phyloP scores from a whole-genome alignment of 163 green algal species.

The Scenedesmus sp. region DNA sequence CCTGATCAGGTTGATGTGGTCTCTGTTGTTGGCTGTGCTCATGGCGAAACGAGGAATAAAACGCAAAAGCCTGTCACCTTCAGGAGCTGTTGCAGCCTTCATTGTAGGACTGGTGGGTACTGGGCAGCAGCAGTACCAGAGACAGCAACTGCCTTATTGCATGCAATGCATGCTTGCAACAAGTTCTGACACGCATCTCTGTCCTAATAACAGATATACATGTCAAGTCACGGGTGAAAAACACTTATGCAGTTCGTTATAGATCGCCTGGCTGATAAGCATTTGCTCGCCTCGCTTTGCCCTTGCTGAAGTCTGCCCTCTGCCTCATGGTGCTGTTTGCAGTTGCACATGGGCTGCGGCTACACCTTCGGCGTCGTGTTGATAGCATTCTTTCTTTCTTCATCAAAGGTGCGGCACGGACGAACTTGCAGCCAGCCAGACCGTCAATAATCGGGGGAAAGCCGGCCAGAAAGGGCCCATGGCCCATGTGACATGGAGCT shows the following conservation, averaged over 20 bases:
- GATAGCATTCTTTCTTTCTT: conserved; percentile 30
- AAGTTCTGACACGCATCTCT: too few relatives aligned
- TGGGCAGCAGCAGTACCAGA: background rate
- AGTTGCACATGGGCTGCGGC: conserved; percentile 35
- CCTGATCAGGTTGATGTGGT: background rate
- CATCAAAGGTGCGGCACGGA: conserved; percentile 9
- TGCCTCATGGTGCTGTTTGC: background rate
- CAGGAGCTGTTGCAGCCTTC: conserved; percentile 2
- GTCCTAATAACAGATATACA: too few relatives aligned
- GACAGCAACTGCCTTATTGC: background rate
- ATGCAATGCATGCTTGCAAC: background rate
- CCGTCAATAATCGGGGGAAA: background rate
- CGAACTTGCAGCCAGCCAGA: background rate
- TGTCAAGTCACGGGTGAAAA: too few relatives aligned
- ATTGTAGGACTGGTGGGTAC: background rate
- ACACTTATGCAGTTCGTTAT: too few relatives aligned
- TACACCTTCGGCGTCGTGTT: conserved; percentile 29
- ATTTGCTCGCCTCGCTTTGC: too few relatives aligned
- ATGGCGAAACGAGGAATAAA: background rate
- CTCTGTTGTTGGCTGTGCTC: background rate
- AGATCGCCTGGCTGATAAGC: too few relatives aligned
- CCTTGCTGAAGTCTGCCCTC: background rate
- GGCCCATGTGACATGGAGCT: background rate
- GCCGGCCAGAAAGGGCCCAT: background rate
- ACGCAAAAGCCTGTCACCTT: background rate